Percentiles rank a stretch among this genome's conserved stretches.
These are phyloP conservation scores for Zygosaccharomyces bisporus DNA, from an alignment of 805 yeast genomes.

Conservation along the genomic window DNA sequence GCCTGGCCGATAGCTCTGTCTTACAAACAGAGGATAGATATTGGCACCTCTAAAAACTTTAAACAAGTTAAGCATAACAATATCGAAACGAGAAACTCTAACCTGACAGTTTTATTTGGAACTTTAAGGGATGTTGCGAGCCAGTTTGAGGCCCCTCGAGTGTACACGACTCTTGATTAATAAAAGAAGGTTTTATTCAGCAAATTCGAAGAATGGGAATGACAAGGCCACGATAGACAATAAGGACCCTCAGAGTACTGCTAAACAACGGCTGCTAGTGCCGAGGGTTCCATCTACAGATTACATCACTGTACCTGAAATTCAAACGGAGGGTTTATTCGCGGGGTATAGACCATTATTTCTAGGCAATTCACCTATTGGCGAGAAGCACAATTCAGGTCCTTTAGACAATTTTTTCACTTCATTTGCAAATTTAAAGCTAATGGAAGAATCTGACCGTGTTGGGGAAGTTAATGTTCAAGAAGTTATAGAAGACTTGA, in stretches of 20 bases:
- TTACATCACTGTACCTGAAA: conserved; percentile 26
- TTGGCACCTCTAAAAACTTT: neutral
- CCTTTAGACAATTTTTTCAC: conserved; percentile 22
- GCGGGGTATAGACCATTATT: conserved; percentile 47
- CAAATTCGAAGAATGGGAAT: conserved; percentile 1
- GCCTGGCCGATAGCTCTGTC: neutral
- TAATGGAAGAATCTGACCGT: conserved; percentile 11
- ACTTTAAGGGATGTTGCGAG: neutral
- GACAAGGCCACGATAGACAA: neutral
- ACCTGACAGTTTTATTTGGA: too few relatives aligned
- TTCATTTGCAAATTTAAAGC: conserved; percentile 22
- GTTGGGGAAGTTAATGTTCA: conserved; percentile 19
- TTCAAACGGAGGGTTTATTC: conserved; percentile 40
- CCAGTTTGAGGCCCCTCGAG: neutral
- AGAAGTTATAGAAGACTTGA: conserved; percentile 22
- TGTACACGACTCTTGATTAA: neutral
- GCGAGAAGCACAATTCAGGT: conserved; percentile 8
- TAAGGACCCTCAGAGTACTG: neutral
- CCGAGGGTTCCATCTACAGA: conserved; percentile 33
- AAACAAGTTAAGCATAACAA: too few relatives aligned
- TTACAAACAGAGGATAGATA: neutral
- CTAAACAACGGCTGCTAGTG: conserved; percentile 16
- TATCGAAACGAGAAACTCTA: too few relatives aligned
- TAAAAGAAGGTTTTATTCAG: conserved; percentile 1
- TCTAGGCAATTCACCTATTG: conserved; percentile 36